Base-by-base conservation (phyloP, 2,329 filamentous ascomycete genomes). In the Lasiodiplodia sp. region DNA sequence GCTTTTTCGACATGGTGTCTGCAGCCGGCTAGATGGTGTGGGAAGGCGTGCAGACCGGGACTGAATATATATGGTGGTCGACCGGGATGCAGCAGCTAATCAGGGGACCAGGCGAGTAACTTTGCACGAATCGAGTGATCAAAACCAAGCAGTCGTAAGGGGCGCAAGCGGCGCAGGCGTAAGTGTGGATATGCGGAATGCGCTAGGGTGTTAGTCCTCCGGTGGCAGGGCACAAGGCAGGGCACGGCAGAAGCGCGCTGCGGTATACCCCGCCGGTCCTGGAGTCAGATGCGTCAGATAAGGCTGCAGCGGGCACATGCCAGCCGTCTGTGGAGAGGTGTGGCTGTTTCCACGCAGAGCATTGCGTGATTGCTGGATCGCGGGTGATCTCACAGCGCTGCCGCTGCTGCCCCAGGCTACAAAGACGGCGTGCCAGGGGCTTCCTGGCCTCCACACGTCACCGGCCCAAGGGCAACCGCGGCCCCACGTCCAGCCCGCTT, bases 1-100 rank as follows among this genome's bases (percentile, higher is more conserved):
- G 91, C 78, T 90, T 96, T 79, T 83, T 86, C 73, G 91, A 89
- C 91, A 94, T 94, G 14, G 25, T 76, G 56, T 47, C 18, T 47
- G n/a, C 16, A 12, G 40, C 6, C n/a, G 47, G 23, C 38, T 44
- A 21, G 31, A 21, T 47, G 44, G 44, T 47, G 44, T 18, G 4
- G 44, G 23, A 21, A 34, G 10, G 40, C 11, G 11, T 14, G 47
- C 62, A 40, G 47, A 31, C 52, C 47, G 31, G 18, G 12, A n/a
- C 21, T 49, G 25, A 18, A 25, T 49, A 47, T 63, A 63, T 63
- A 63, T 63, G 21, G 38, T 49, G 38, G 40, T 14, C n/a, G 58
- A 28, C 60, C 34, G 28, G 60, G 49, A 64, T 64, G 60, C 49
- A 28, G 40, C 40, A 21, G 31, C 44, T 52, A 64, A 64, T 51